Evolutionary conservation across 1,284 basidiomycete genomes (phyloP), one percentile per base, ranked within the genome.

Genomic region (Ceratobasidium sp.): DNA sequence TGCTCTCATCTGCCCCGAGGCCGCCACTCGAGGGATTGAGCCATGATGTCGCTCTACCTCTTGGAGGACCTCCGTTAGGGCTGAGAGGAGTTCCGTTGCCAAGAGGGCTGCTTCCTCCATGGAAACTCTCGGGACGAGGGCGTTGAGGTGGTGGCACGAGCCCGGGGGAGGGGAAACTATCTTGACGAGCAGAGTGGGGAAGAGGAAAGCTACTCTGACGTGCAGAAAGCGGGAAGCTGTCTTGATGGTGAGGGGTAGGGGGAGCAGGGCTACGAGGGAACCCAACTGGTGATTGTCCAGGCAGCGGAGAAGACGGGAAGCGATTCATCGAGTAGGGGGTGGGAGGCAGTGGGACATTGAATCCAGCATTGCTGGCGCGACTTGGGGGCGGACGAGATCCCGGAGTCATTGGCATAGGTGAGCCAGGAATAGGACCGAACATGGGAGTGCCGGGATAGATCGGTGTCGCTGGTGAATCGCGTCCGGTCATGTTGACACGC

Each of bases 181-280:
- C 57, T 25, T 60, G 58, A 30, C 58, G 58, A 23, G 58, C 58
- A 6, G 57, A 59, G 16, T 59, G 57, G 5, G 57, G 57, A 9
- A 57, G 56, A 25, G 56, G 56, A 36, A 57, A 57, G 56, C 56
- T 57, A 42, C 41, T 36, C 21, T 60, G 58, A 11, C 46, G 58
- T 14, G 58, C 58, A 7, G 58, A 50, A 30, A 60, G 58, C 27
- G 58, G 58, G 46, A 50, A 60, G 4, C 25, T n/a, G 21, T 60
- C 58, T 29, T 60, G 58, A 2, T 44, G 58, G 33, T 36, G 23
- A 1, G 58, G 49, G 21, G 49, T 33, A 21, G 58, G 58, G 1
- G 58, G 58, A 19, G 58, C 58, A n/a, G 58, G 58, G 19, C 58
- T 60, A 21, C 58, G 58, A 7, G 58, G 58, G 46, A 60, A 60